These are phyloP conservation scores for Diaporthe sp. DNA, from an alignment of 2,329 filamentous ascomycete species.

Conservation along the genomic window DNA sequence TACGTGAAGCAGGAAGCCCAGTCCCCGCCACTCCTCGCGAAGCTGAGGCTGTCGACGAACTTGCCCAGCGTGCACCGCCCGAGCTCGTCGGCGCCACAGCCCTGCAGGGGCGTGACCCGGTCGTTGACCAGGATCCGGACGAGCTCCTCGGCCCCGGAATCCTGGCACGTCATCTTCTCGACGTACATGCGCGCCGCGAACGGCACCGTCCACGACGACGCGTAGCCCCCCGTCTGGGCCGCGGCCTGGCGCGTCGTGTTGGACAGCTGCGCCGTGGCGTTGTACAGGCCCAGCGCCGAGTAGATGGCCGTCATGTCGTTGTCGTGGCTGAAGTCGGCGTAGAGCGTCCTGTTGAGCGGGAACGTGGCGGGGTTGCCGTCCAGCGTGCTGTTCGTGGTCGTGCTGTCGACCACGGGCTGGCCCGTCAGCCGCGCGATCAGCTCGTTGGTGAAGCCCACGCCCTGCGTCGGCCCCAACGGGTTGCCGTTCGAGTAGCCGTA, in stretches of 20 bases:
- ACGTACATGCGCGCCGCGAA: slow-evolving; percentile 87
- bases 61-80: slow-evolving; percentile 78
- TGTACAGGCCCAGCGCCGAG: slow-evolving; percentile 84
- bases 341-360: slow-evolving; percentile 77
- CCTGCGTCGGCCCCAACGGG: slow-evolving; percentile 84
- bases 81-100: slow-evolving; percentile 77
- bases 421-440: slow-evolving; percentile 84
- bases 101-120: slow-evolving; percentile 79
- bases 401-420: slow-evolving; percentile 77
- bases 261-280: slow-evolving; percentile 69
- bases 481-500: slow-evolving; percentile 86
- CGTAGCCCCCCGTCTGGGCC: slow-evolving; percentile 74
- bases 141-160: slow-evolving; percentile 68
- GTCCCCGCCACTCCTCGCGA: slow-evolving; percentile 78
- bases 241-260: slow-evolving; percentile 65
- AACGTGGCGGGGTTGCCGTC: slow-evolving; percentile 79
- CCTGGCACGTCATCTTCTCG: slow-evolving; percentile 84
- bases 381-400: slow-evolving; percentile 83
- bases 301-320: slow-evolving; percentile 87
- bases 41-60: slow-evolving; percentile 82
- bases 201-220: slow-evolving; percentile 83
- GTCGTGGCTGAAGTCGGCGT: slow-evolving; percentile 94
- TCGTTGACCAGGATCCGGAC: slow-evolving; percentile 89
- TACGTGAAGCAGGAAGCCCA: slow-evolving; percentile 77
- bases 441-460: slow-evolving; percentile 90